Conservation (phyloP, 805 yeast species). For the Yamadazyma sp. region DNA sequence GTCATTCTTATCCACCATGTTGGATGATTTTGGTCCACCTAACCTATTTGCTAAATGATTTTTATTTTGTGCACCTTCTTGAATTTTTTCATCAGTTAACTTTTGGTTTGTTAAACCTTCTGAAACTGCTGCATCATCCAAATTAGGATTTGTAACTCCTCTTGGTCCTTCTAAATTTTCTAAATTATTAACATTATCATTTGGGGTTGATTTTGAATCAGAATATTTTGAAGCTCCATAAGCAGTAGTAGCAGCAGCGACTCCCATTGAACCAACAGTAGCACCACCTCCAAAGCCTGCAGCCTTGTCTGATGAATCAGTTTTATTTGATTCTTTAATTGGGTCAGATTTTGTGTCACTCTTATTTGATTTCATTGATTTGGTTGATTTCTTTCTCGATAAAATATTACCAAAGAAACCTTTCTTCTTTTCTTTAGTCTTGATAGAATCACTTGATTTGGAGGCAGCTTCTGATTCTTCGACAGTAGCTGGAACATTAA, state of each 20-base stretch:
- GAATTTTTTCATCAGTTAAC: too few species aligned
- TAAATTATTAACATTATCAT: background rate
- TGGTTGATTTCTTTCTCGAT: too few species aligned
- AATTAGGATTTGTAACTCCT: too few species aligned
- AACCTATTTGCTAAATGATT: too few species aligned
- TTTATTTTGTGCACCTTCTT: too few species aligned
- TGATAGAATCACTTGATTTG: background rate
- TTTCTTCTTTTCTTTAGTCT: slow-evolving; percentile 1
- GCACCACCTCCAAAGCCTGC: background rate
- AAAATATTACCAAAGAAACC: slow-evolving; percentile 2
- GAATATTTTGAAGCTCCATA: background rate
- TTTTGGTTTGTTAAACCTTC: too few species aligned
- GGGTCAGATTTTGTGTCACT: too few species aligned
- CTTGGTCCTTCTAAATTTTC: slow-evolving; percentile 1
- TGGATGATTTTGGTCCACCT: slow-evolving; percentile 1
- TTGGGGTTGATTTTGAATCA: background rate
- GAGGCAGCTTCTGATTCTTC: slow-evolving; percentile 21
- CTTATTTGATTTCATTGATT: too few species aligned
- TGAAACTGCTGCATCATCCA: too few species aligned
- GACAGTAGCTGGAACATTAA: background rate
- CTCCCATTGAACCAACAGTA: background rate
- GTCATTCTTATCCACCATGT: too few species aligned
- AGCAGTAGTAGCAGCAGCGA: slow-evolving; percentile 1
- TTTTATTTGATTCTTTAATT: too few species aligned
- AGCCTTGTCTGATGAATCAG: too few species aligned